phyloP scores from a whole-genome alignment of 139 green algal genomes.

The Raphidocelis subcapitata region DNA sequence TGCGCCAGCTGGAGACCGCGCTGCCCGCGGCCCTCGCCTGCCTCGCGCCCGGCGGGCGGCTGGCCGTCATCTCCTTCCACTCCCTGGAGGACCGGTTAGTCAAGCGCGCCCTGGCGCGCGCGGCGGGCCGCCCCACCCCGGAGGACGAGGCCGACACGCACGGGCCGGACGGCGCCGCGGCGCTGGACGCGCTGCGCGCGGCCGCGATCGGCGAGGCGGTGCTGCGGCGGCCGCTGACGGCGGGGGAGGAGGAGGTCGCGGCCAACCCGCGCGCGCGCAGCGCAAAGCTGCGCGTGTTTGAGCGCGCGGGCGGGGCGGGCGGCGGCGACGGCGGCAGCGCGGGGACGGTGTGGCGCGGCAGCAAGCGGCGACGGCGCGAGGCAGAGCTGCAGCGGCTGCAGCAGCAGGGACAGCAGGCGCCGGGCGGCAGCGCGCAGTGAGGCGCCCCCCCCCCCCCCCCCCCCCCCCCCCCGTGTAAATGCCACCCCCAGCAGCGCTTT shows the following conservation, averaged over 20 bases:
- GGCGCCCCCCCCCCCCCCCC: too few relatives aligned
- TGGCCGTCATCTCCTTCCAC: conserved; percentile 96
- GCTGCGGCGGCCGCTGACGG: conserved; percentile 42
- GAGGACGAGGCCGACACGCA: conserved; percentile 36
- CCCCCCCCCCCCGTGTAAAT: too few relatives aligned
- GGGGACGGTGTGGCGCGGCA: not conserved
- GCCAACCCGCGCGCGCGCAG: conserved; percentile 78
- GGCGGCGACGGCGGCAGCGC: not conserved
- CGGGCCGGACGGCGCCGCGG: conserved; percentile 21
- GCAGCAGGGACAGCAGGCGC: too few relatives aligned
- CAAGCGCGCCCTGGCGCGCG: conserved; percentile 81
- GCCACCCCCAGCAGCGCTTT: too few relatives aligned
- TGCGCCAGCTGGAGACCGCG: conserved; percentile 57
- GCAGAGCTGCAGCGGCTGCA: not conserved
- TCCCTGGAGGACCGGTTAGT: conserved; percentile 92
- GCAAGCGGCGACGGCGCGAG: not conserved
- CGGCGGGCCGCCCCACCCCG: conserved; percentile 50
- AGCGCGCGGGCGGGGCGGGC: conserved; percentile 36
- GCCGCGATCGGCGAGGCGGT: conserved; percentile 36
- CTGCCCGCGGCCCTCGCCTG: conserved; percentile 42
- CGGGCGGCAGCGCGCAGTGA: too few relatives aligned
- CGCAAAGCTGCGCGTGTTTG: conserved; percentile 86
- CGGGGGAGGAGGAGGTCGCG: conserved; percentile 55
- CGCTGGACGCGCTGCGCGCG: conserved; percentile 30
- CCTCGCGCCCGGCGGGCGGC: conserved; percentile 63